A percentile compares a stretch with the other conserved stretches of the same genome.
Conservation (phyloP, 495 filamentous ascomycete genomes). For the Haplographium delicatum region DNA sequence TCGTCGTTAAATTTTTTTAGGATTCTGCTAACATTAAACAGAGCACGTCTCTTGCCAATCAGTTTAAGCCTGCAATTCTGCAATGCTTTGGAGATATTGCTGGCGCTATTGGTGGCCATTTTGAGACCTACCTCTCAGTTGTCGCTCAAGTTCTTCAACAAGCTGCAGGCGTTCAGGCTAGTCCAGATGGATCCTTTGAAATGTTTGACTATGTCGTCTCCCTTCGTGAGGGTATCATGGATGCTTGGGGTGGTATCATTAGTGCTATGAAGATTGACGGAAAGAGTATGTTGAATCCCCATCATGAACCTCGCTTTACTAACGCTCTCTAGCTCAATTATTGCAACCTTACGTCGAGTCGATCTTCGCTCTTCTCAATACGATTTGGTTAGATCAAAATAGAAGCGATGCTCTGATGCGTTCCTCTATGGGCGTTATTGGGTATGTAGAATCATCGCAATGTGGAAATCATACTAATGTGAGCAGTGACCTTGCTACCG, state of each 20-base stretch:
- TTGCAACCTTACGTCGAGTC: slow-evolving; percentile 75
- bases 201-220: slow-evolving; percentile 95
- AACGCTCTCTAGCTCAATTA: slow-evolving; percentile 47
- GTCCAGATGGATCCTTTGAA: slow-evolving; percentile 70
- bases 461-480: slow-evolving; percentile 37
- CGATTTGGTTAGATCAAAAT: slow-evolving; percentile 73
- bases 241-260: slow-evolving; percentile 96
- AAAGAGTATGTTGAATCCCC: slow-evolving; percentile 54
- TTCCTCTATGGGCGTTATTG: slow-evolving; percentile 91
- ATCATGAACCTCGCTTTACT: slow-evolving; percentile 10
- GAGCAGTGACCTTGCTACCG: slow-evolving; percentile 81
- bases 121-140: slow-evolving; percentile 85
- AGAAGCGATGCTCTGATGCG: slow-evolving; percentile 89
- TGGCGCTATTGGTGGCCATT: slow-evolving; percentile 86
- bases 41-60: slow-evolving; percentile 75
- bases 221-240: slow-evolving; percentile 94
- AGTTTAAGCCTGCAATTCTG: slow-evolving; percentile 96
- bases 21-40: slow-evolving; percentile 31
- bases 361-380: slow-evolving; percentile 84
- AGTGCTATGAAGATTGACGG: slow-evolving; percentile 79
- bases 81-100: slow-evolving; percentile 98
- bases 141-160: slow-evolving; percentile 93
- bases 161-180: slow-evolving; percentile 68
- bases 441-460: slow-evolving; percentile 63
- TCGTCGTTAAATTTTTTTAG: background rate